Evolutionary conservation across 257 asterid species (phyloP), one percentile per base, ranked within the genome.

Genomic region (Gardenia jasminoides): DNA sequence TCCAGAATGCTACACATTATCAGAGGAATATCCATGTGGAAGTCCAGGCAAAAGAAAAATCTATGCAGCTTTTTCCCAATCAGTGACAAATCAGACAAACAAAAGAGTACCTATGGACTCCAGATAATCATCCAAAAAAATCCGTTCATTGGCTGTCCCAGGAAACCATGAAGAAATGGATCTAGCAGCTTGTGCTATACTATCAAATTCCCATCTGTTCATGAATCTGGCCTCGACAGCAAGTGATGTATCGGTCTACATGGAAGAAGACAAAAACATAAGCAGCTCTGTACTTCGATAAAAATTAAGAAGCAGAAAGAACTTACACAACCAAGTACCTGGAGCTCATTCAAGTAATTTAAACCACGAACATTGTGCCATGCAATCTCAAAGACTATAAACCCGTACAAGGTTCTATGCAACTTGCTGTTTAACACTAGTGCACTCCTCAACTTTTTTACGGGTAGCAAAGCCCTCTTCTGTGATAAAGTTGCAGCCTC

Each of bases 181-280:
- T 76, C 85, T 84, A 62, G 88, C 88, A 79, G 98, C 97, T 79
- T 93, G 96, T 54, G 89, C 78, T 82, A 93, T 82, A 80, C 97
- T 93, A 80, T 96, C 99, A 70, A 96, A 96, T 83, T 93, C 98
- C 99, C 98, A 96, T 88, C 99, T 87, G 84, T 91, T 92, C 99
- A 93, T 92, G 79, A 87, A 80, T 87, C 90, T 96, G 79, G 97
- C 84, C 89, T 96, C 99, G 26, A 91, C 82, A 70, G 94, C 97
- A 81, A 96, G 94, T 72, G 97, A 96, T 5, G 97, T 92, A 87
- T 96, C 98, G 67, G 94, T 96, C 98, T 95, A 86, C 83, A 70
- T 41, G 52, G 54, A 46, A 79, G 33, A n/a, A 43, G 72, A 72
- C 17, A 36, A 31, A 54, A 22, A 62, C 52, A 71, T 52, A 50